Evolutionary conservation across 164 flowering plant species (phyloP), one percentile per base, ranked within the genome.

Genomic region (Vitis rupestris): DNA sequence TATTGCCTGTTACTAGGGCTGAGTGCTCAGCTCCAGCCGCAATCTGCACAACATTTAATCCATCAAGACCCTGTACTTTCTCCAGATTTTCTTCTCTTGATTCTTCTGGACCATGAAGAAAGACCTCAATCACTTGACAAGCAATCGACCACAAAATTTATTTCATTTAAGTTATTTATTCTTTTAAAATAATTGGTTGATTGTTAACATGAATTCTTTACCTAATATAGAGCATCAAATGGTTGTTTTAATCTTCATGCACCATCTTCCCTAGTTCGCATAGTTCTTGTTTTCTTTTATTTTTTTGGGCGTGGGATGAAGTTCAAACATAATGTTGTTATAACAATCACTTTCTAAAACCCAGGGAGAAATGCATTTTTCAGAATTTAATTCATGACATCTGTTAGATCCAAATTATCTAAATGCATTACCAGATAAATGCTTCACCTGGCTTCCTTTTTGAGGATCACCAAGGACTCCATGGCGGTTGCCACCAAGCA

Each of bases 21-120:
- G 97, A 94, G 80, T 94, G 97, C 81, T 94, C 95, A 30, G 99
- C 89, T 74, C 97, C 99, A 44, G 95, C 90, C 69, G 94, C 90
- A 76, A 91, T 82, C 37, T 80, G 70, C 37, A 75, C 4, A 49
- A 87, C 86, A 72, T 80, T 86, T 15, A 14, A 50, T 52, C 84
- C 86, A 37, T 76, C 72, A 52, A 81, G 81, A 48, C 70, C 82
- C 61, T 78, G 70, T 57, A 91, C 81, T 72, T 63, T 76, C 65
- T 57, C 51, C 31, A 85, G 31, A 47, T 29, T 53, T 8, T 66
- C 67, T 81, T 71, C 75, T 15, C 50, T 59, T 47, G 68, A 57
- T 70, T 72, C 82, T 75, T 70, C 85, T 72, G 76, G 31, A 65
- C 16, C 8, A 68, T 50, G 51, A 69, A 31, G 53, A 37, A 68